phyloP scores from a whole-genome alignment of 1,284 basidiomycete genomes.

The Cutaneotrichosporon cyanovorans region DNA sequence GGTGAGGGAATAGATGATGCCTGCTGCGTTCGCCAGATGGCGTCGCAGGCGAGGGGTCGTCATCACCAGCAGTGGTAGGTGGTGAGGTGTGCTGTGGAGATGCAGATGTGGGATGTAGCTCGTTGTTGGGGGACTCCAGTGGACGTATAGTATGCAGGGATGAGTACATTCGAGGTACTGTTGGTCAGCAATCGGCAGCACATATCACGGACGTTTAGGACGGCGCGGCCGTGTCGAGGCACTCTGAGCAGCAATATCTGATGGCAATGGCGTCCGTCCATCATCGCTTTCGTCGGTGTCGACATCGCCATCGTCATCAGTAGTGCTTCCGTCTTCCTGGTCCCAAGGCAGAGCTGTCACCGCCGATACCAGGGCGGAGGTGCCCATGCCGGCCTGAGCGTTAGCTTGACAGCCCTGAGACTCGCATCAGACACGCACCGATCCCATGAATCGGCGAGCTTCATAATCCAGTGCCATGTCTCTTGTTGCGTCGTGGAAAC shows the following conservation, averaged over 20 bases:
- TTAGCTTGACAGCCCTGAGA: not conserved
- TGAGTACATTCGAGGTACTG: slow-evolving; percentile 29
- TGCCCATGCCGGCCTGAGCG: slow-evolving; percentile 37
- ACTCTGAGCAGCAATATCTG: not conserved
- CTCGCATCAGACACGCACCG: too few relatives aligned
- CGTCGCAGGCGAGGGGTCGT: not conserved
- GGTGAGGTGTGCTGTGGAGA: not conserved
- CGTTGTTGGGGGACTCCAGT: slow-evolving; percentile 9
- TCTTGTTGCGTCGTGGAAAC: too few relatives aligned
- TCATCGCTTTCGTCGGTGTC: slow-evolving; percentile 13
- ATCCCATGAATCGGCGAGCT: too few relatives aligned
- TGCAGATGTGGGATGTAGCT: not conserved
- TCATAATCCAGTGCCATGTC: too few relatives aligned
- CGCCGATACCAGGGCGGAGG: slow-evolving; percentile 42
- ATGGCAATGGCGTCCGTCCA: not conserved
- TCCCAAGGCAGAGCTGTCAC: slow-evolving; percentile 40
- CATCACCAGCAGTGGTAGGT: too few relatives aligned
- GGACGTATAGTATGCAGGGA: slow-evolving; percentile 40
- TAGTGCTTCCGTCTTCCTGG: slow-evolving; percentile 16
- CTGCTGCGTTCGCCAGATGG: too few relatives aligned
- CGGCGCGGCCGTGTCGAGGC: slow-evolving; percentile 10
- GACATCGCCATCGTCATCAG: slow-evolving; percentile 8
- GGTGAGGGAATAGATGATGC: not conserved
- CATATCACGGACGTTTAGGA: slow-evolving; percentile 15
- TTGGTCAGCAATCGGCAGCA: not conserved